Conservation (phyloP, 2,329 filamentous ascomycete species). For the Diaporthe aspalathi region DNA sequence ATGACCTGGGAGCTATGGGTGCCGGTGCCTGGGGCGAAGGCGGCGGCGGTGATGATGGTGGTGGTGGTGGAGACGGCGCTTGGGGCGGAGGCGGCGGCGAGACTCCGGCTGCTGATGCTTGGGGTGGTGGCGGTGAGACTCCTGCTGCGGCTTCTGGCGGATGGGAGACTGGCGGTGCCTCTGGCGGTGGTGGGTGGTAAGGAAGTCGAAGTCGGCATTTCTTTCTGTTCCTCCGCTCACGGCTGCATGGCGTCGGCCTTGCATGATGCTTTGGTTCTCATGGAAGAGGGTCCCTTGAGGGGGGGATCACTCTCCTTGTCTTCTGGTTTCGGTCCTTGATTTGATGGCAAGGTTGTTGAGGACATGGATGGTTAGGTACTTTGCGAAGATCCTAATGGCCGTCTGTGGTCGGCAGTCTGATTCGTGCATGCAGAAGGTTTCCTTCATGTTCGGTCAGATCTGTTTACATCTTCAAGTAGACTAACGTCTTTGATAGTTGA, state of each 20-base stretch:
- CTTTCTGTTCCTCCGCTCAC: background rate
- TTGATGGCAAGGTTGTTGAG: slow-evolving; percentile 29
- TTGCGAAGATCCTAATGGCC: slow-evolving; percentile 2
- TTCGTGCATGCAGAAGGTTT: slow-evolving; percentile 24
- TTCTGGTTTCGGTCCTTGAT: background rate
- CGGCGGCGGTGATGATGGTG: background rate
- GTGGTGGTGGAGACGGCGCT: background rate
- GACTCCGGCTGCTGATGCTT: background rate
- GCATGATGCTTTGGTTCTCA: background rate
- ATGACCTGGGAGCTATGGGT: slow-evolving; percentile 37
- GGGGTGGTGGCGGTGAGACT: background rate
- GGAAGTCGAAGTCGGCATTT: background rate
- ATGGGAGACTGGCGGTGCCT: slow-evolving; percentile 11
- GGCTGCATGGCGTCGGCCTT: background rate
- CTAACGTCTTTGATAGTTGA: slow-evolving; percentile 26
- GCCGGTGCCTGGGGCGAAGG: slow-evolving; percentile 37
- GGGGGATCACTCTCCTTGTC: background rate
- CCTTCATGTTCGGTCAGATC: slow-evolving; percentile 33
- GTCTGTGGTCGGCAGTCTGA: slow-evolving; percentile 17
- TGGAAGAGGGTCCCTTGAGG: background rate
- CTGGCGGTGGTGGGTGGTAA: slow-evolving; percentile 29
- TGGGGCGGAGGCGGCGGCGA: background rate
- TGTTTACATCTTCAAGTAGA: slow-evolving; percentile 31
- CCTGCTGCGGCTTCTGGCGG: slow-evolving; percentile 9
- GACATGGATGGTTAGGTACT: slow-evolving; percentile 28